Base-by-base conservation (phyloP, 352 stramenopile genomes). In the Globisporangium barbulae region DNA sequence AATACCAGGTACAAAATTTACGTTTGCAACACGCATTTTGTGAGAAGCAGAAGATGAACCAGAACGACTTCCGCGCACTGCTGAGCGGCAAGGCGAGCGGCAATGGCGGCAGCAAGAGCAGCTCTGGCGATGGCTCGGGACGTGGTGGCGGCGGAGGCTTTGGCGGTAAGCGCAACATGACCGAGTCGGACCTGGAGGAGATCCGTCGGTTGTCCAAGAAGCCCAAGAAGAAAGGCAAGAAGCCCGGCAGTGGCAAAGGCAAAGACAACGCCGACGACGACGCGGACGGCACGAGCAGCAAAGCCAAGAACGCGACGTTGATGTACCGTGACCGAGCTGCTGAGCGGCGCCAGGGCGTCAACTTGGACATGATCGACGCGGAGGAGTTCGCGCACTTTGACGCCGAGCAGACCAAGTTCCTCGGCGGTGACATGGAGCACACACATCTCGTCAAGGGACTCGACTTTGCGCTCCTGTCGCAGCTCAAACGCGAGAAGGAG, bases 391-490 rank as follows among this genome's bases (percentile, higher is more conserved):
- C 75, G 65, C 76, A 86, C 49, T 64, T 90, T 7, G 72, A 91
- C 52, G 66, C 67, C n/a, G 78, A 95, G 50, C 85, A 91, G 65
- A 96, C 65, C 64, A 95, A 95, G 70, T 92, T 91, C 50, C 65
- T 95, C 4, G 85, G 81, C 28, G 85, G 88, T 47, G 88, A 96
- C 59, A 72, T 92, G 66, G 76, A 88, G 59, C 86, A 94, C 73
- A 94, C 91, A 35, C 89, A 96, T 71, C 61, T 97, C 19, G 90
- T 97, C 4, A 97, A 96, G 61, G 93, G 69, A 22, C 65, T 98
- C 53, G 91, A 98, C 80, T 82, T 88, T 41, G 78, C 89, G 12
- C 70, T 98, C 30, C 73, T 96, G 28, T 70, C 90, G 44, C 91
- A 97, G 63, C 74, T 97, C 28, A 92, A 93, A 66, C 71, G 77